Conservation (phyloP, 2,329 filamentous ascomycete species). For the Periconia macrospinosa region DNA sequence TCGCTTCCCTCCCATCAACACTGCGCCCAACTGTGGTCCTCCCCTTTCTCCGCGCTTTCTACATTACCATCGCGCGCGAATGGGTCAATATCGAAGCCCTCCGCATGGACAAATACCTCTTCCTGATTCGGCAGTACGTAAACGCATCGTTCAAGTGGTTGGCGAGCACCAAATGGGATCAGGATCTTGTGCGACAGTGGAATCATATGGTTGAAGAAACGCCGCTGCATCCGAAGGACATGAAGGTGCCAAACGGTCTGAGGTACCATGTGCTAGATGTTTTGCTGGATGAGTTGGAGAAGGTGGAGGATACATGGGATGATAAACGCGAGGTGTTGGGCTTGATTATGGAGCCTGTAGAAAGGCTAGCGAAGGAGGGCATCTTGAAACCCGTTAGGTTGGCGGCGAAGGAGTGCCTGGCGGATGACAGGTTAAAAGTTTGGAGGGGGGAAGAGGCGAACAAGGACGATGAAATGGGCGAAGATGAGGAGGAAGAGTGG, state of each 20-base stretch:
- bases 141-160: slow-evolving; percentile 65
- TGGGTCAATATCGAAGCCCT: slow-evolving; percentile 55
- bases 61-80: slow-evolving; percentile 55
- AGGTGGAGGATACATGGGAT: slow-evolving; percentile 53
- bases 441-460: slow-evolving; percentile 51
- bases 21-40: slow-evolving; percentile 53
- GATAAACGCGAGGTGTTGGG: slow-evolving; percentile 45
- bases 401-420: slow-evolving; percentile 69
- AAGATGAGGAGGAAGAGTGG: slow-evolving; percentile 59
- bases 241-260: slow-evolving; percentile 77
- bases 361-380: slow-evolving; percentile 58
- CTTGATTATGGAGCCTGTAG: slow-evolving; percentile 58
- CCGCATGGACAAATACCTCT: slow-evolving; percentile 86
- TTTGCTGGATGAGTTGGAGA: slow-evolving; percentile 87
- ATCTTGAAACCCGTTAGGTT: slow-evolving; percentile 72
- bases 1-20: slow-evolving; percentile 69
- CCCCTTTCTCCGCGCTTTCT: slow-evolving; percentile 54
- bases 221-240: slow-evolving; percentile 50
- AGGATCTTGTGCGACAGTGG: slow-evolving; percentile 44
- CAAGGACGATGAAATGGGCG: slow-evolving; percentile 43
- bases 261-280: slow-evolving; percentile 86
- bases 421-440: slow-evolving; percentile 72
- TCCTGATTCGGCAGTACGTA: slow-evolving; percentile 78
- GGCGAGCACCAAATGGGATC: slow-evolving; percentile 47
- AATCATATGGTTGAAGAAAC: slow-evolving; percentile 51